These are phyloP conservation scores for Flaveria floridana DNA, from an alignment of 140 eudicot genomes.

Conservation along the genomic window DNA sequence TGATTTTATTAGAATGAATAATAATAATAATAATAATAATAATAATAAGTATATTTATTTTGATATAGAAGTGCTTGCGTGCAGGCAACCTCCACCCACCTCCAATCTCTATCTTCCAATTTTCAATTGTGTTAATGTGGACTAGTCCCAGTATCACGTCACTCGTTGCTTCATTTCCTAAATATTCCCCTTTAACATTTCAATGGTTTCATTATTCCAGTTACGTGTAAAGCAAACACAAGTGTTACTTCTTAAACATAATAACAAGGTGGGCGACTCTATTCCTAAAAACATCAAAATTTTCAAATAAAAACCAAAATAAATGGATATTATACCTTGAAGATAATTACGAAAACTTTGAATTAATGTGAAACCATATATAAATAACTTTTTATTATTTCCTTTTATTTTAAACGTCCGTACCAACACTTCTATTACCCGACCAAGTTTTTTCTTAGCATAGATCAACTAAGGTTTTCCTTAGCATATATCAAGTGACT, in stretches of 20 bases:
- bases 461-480: too few species aligned
- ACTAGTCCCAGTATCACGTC: constrained; percentile 29
- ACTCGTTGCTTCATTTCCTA: constrained; percentile 22
- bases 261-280: background rate
- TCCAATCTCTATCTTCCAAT: constrained; percentile 30
- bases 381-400: too few species aligned
- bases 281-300: background rate
- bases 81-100: constrained; percentile 41
- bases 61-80: constrained; percentile 26
- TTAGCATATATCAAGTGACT: too few species aligned
- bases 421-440: too few species aligned
- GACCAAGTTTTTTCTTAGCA: too few species aligned
- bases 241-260: background rate
- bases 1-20: background rate
- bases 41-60: background rate
- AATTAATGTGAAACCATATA: too few species aligned
- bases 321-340: too few species aligned
- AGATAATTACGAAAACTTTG: background rate
- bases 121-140: constrained; percentile 30
- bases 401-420: too few species aligned
- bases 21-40: background rate
- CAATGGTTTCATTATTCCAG: constrained; percentile 8
- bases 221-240: background rate
- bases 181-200: background rate
- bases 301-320: background rate